Evolutionary conservation across 441 rosid genomes (phyloP), one percentile per base, ranked within the genome.

Genomic region (Croton setiger): DNA sequence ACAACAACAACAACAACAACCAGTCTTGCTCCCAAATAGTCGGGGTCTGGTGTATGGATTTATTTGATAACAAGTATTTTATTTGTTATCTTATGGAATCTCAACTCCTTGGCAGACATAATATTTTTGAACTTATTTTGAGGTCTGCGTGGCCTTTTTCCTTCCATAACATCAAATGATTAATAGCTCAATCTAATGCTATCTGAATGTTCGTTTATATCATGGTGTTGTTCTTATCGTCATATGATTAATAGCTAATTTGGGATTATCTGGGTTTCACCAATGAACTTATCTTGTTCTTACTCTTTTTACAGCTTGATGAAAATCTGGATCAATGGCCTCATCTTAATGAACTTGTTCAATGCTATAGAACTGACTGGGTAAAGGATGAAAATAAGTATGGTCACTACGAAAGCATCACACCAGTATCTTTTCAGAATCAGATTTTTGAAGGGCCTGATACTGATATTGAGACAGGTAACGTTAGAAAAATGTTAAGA

Each of bases 401-500:
- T 73, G 99, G 99, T 31, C 97, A 91, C 64, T 93, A 88, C 49
- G 96, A 96, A 67, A 68, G 80, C 75, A 72, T 79, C 55, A 66
- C 88, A 23, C 90, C 87, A 20, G 86, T 79, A 66, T 63, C 88
- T 68, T 88, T 96, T 76, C 96, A 84, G 41, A 91, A 70, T 76
- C 99, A 96, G 83, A 86, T 96, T 65, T 96, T 88, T 78, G 99
- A 96, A 86, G 99, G 97, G 18, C 99, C 97, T 2, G 99, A 96
- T 83, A 82, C 97, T 0, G 99, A 96, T 82, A 75, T 92, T 51
- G 97, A 96, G 87, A 96, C 97, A 23, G 99, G 99, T 96, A 73
- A 13, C 49, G 18, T 44, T 10, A 3, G 17, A 18, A 59, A 36
- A 6, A 3, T 49, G 21, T 41, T 61, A 48, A 54, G 5, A 7